A percentile compares a stretch with the other conserved stretches of the same genome.
Evolutionary conservation across 495 filamentous ascomycete species (phyloP).

Genomic region (Cenococcum geophilum): DNA sequence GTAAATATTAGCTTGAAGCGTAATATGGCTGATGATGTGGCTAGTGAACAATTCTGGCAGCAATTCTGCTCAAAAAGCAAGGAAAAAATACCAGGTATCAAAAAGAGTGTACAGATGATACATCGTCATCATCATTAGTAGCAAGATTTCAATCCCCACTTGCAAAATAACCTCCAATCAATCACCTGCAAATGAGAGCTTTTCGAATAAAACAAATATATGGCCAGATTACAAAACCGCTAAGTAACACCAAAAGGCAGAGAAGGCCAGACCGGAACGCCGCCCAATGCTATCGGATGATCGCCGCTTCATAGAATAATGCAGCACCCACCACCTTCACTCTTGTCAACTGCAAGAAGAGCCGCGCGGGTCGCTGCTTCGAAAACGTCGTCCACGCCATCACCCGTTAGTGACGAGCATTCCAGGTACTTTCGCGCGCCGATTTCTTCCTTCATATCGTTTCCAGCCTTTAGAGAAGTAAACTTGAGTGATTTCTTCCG

Average conservation of each 20-base stretch:
- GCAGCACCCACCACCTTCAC: slow-evolving; percentile 77
- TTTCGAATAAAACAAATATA: slow-evolving; percentile 2
- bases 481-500: slow-evolving; percentile 87
- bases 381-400: slow-evolving; percentile 98
- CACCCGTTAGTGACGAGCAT: slow-evolving; percentile 92
- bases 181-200: background rate
- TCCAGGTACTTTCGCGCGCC: slow-evolving; percentile 95
- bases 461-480: slow-evolving; percentile 71
- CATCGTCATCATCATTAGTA: background rate
- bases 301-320: slow-evolving; percentile 67
- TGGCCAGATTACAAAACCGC: slow-evolving; percentile 17
- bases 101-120: slow-evolving; percentile 1
- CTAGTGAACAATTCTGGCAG: background rate
- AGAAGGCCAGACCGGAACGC: slow-evolving; percentile 14
- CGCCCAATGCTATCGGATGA: slow-evolving; percentile 24
- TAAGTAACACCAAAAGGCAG: slow-evolving; percentile 4
- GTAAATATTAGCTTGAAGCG: background rate
- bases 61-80: background rate
- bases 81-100: background rate
- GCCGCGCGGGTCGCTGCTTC: slow-evolving; percentile 96
- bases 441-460: slow-evolving; percentile 72
- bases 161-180: background rate
- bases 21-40: background rate
- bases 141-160: background rate
- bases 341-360: slow-evolving; percentile 83